Percentiles rank a stretch among this genome's conserved stretches.
Evolutionary conservation across 371 early-diverging fungal genomes (phyloP).

Genomic region (Lichtheimia hyalospora): DNA sequence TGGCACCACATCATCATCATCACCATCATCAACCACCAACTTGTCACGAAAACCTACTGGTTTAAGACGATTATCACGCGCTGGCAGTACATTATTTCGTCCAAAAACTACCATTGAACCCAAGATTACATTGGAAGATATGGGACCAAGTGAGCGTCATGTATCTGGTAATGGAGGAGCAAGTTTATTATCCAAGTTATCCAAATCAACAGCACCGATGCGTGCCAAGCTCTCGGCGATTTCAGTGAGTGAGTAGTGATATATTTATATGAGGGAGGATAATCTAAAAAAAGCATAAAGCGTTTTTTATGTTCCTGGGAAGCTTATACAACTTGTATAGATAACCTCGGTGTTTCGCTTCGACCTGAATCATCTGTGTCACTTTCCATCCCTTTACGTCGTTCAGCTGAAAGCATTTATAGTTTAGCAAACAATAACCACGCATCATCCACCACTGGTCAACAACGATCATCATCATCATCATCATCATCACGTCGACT

Average conservation of each 20-base stretch:
- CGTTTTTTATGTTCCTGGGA: background rate
- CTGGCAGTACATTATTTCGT: slow-evolving; percentile 14
- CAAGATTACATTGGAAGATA: slow-evolving; percentile 8
- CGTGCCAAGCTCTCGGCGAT: slow-evolving; percentile 16
- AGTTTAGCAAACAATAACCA: background rate
- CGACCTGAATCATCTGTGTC: slow-evolving; percentile 16
- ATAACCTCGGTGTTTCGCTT: slow-evolving; percentile 8
- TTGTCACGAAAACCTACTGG: slow-evolving; percentile 1
- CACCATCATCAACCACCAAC: background rate
- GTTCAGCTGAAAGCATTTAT: slow-evolving; percentile 19
- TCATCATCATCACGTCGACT: slow-evolving; percentile 1
- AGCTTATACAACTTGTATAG: background rate
- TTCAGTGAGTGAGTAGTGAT: slow-evolving; percentile 9
- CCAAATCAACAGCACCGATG: slow-evolving; percentile 19
- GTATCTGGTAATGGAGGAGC: background rate
- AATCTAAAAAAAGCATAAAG: background rate
- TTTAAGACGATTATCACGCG: slow-evolving; percentile 15
- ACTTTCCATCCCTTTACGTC: slow-evolving; percentile 17
- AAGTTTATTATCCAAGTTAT: slow-evolving; percentile 13
- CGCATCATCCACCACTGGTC: background rate
- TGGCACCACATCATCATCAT: background rate
- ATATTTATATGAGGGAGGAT: background rate
- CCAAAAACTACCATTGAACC: slow-evolving; percentile 13
- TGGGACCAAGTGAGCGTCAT: too few species aligned
- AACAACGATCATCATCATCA: too few species aligned